phyloP scores from a whole-genome alignment of 2,329 filamentous ascomycete species.

The Diaporthe ampelina region DNA sequence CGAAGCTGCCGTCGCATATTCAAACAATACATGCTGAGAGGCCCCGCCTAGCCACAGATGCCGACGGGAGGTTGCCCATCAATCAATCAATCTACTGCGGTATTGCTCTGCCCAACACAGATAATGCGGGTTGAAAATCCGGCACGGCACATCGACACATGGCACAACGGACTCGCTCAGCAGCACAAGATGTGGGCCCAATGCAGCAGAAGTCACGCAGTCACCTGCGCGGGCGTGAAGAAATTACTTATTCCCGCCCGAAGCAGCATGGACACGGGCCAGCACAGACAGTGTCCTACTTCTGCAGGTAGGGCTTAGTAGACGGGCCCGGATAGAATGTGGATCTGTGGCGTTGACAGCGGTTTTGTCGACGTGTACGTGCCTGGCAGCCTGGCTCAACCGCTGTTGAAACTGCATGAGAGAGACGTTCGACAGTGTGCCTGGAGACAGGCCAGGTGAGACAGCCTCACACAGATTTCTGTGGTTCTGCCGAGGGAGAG shows the following conservation, averaged over 20 bases:
- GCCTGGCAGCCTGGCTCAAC: not conserved
- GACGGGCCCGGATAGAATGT: not conserved
- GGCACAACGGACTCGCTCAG: not conserved
- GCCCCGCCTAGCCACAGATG: not conserved
- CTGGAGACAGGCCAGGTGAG: no score
- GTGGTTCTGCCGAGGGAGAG: no score
- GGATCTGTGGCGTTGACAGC: not conserved
- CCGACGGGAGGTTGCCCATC: slow-evolving; percentile 6
- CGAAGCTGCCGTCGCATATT: slow-evolving; percentile 21
- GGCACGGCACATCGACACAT: not conserved
- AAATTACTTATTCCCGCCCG: slow-evolving; percentile 14
- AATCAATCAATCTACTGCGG: slow-evolving; percentile 1
- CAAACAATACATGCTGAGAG: not conserved
- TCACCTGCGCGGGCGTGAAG: not conserved
- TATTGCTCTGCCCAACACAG: not conserved
- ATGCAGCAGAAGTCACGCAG: not conserved
- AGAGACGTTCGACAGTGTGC: no score
- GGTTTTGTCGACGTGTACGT: not conserved
- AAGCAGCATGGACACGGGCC: not conserved
- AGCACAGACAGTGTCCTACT: slow-evolving; percentile 12
- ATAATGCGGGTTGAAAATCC: slow-evolving; percentile 8
- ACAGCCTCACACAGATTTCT: no score
- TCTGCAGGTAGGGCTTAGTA: slow-evolving; percentile 3
- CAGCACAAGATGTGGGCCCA: no score
- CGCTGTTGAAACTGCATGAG: not conserved